These are phyloP conservation scores for Malania oleifera DNA, from an alignment of 164 flowering plant genomes.

Conservation along the genomic window DNA sequence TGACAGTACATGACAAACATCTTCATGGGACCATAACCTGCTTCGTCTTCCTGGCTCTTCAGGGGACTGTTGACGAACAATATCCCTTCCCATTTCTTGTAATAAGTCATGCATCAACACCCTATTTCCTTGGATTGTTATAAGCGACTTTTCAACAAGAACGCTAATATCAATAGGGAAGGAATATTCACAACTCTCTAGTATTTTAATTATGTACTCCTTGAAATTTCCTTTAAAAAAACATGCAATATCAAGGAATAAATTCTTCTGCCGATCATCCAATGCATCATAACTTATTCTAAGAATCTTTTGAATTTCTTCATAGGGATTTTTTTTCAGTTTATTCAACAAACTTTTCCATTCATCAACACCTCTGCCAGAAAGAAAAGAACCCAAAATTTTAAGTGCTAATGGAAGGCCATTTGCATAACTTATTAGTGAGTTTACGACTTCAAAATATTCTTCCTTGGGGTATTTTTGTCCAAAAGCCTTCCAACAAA, in stretches of 20 bases:
- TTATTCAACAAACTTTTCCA: neutral
- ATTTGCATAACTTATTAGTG: neutral
- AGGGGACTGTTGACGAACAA: no score
- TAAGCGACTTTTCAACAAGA: no score
- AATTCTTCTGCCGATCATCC: neutral
- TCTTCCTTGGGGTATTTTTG: conserved; percentile 2
- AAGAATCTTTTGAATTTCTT: conserved; percentile 1
- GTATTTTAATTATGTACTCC: conserved; percentile 4
- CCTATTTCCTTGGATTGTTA: no score
- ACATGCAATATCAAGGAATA: no score
- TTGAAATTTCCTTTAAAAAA: conserved; percentile 1
- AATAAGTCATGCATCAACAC: no score
- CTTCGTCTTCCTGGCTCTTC: conserved; percentile 9
- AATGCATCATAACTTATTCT: conserved; percentile 12
- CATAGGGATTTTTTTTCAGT: neutral
- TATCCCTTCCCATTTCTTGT: no score
- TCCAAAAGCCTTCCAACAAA: conserved; percentile 8
- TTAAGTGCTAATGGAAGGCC: neutral
- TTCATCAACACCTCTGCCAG: neutral
- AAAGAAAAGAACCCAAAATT: neutral
- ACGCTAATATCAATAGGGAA: neutral
- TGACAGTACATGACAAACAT: conserved; percentile 3
- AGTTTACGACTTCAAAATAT: neutral
- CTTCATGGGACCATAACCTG: conserved; percentile 10
- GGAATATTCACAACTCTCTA: neutral